These are phyloP conservation scores for Glycine soja DNA, from an alignment of 306 rosid genomes.

Conservation along the genomic window DNA sequence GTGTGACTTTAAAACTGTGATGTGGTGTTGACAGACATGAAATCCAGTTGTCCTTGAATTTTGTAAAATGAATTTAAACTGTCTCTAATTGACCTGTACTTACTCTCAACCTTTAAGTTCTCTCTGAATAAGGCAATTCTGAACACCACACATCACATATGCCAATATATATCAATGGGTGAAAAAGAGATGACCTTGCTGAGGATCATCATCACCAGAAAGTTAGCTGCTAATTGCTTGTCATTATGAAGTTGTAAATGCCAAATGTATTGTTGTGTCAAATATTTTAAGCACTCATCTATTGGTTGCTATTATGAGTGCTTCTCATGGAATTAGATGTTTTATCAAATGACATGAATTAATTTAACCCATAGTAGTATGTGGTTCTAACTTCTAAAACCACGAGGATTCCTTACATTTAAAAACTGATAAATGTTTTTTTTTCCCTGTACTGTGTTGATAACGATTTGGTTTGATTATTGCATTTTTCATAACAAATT, in stretches of 20 bases:
- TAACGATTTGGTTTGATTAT: conserved; percentile 31
- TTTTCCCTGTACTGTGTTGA: neutral
- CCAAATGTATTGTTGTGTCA: neutral
- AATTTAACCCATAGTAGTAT: conserved; percentile 1
- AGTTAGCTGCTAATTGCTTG: conserved; percentile 13
- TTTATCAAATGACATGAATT: conserved; percentile 23
- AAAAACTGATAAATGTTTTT: conserved; percentile 22
- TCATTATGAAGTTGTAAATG: neutral
- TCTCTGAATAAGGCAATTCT: neutral
- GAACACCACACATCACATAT: neutral
- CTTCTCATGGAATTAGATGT: neutral
- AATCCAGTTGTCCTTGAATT: neutral
- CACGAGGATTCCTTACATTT: conserved; percentile 29
- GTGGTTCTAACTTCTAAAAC: conserved; percentile 44
- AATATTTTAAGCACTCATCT: conserved; percentile 2
- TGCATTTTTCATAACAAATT: conserved; percentile 39
- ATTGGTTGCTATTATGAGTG: neutral
- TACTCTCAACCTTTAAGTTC: neutral
- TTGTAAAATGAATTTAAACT: conserved; percentile 1
- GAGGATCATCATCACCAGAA: neutral
- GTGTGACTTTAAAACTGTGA: neutral
- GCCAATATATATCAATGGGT: neutral
- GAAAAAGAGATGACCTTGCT: neutral
- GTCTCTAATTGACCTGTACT: neutral
- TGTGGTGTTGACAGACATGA: conserved; percentile 11